Base-by-base conservation (phyloP, 805 yeast species). In the Starmerella sirachaensis region DNA sequence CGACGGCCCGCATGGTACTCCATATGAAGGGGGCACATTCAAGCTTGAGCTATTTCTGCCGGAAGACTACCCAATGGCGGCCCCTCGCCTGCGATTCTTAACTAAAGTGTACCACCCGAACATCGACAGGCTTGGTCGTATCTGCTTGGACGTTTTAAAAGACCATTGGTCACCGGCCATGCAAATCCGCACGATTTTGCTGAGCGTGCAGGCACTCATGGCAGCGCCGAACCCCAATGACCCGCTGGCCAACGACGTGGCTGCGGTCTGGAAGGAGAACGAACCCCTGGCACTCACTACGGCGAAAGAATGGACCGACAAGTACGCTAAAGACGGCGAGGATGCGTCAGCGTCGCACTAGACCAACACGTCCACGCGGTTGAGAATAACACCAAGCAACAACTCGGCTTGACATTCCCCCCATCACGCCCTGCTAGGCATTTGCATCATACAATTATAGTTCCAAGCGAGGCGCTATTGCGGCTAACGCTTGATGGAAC, bases 171-270 rank as follows among this genome's bases (percentile, higher is more conserved):
- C 94, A 8, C 97, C 98, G 4, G 98, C 98, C 0, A 66, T 88
- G 43, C 97, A 91, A 58, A 91, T 91, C 47, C 71, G 97, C 59
- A 91, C 97, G 7, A 79, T 91, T 18, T 64, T 91, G 45, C 66
- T 91, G 40, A 82, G 94, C 8, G 79, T 91, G 42, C 98, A 91
- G 61, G 96, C 97, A 0, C 64, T 91, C 40, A 63, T 91, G 36
- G 94, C 94, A 2, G 85, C 94, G 5, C 98, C 98, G 9, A 91
- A 91, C 53, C 98, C 98, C 2, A 94, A 91, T 57, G 98, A 91
- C 60, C 98, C 98, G 1, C 68, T 91, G 49, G 97, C 97, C 14
- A 91, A 91, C 54, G 97, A 91, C 49, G 98, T 91, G 28, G 98
- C 98, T 2, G 86, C 84, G 50, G 88, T 81, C 45, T 91, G 98